Percentiles rank a stretch among this genome's conserved stretches.
Conservation (phyloP, 176 grass and related monocot genomes). For the Stipa capillata region DNA sequence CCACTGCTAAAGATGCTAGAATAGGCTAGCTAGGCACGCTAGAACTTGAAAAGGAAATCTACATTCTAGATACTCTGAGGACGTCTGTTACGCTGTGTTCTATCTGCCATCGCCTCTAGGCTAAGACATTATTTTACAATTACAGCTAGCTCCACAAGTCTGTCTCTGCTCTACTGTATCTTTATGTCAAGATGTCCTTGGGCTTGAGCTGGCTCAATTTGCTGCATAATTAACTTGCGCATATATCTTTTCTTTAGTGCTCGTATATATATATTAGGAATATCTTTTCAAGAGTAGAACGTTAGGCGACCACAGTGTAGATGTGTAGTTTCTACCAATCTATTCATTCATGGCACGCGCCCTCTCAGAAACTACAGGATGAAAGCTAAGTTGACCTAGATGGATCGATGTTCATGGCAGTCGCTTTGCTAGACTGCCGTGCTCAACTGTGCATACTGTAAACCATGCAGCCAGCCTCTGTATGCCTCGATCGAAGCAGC, state of each 20-base stretch:
- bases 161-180: no score
- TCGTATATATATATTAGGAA: no score
- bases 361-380: neutral
- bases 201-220: neutral
- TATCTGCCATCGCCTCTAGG: neutral
- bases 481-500: conserved; percentile 13
- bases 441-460: neutral
- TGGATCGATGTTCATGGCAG: neutral
- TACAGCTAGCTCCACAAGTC: neutral
- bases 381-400: conserved; percentile 12
- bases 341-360: neutral
- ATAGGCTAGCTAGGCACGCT: no score
- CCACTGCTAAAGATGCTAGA: no score
- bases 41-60: neutral
- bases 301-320: neutral
- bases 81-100: neutral
- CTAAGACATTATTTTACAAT: neutral
- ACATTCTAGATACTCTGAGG: neutral
- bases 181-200: no score
- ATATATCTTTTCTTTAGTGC: neutral
- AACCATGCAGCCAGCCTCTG: neutral
- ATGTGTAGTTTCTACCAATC: no score
- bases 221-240: no score
- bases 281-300: no score
- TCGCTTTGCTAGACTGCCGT: neutral